These are phyloP conservation scores for Rhamnella rubrinervis DNA, from an alignment of 331 rosid species.

Conservation along the genomic window DNA sequence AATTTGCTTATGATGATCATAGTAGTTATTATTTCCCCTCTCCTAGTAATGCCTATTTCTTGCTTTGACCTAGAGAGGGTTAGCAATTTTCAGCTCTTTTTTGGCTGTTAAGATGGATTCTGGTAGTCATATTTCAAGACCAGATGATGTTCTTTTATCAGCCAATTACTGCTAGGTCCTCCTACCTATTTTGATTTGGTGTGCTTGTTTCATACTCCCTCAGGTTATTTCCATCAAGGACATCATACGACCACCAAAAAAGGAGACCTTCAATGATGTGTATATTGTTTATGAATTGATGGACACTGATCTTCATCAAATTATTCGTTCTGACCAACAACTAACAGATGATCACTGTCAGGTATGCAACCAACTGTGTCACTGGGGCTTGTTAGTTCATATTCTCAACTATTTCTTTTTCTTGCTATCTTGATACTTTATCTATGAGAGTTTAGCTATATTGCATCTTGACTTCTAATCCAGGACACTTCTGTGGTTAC, in stretches of 20 bases:
- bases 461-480: not conserved
- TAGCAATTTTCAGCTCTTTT: not conserved
- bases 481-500: not conserved
- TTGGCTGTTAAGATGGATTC: not conserved
- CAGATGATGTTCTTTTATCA: not conserved
- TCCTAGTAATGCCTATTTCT: not conserved
- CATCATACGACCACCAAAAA: conserved; percentile 74
- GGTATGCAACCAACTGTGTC: conserved; percentile 41
- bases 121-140: conserved; percentile 1
- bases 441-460: not conserved
- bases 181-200: not conserved
- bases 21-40: too few relatives aligned
- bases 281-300: conserved; percentile 91
- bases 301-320: conserved; percentile 96
- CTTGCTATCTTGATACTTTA: not conserved
- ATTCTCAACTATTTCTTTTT: not conserved
- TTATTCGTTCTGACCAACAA: conserved; percentile 75
- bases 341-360: conserved; percentile 79
- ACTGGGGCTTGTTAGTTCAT: conserved; percentile 9
- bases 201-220: not conserved
- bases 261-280: conserved; percentile 79
- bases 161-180: conserved; percentile 6
- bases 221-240: conserved; percentile 79
- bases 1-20: too few relatives aligned
- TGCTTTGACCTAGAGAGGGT: not conserved